Evolutionary conservation across 2,329 filamentous ascomycete species (phyloP).

Genomic region (Penicillium sp.): DNA sequence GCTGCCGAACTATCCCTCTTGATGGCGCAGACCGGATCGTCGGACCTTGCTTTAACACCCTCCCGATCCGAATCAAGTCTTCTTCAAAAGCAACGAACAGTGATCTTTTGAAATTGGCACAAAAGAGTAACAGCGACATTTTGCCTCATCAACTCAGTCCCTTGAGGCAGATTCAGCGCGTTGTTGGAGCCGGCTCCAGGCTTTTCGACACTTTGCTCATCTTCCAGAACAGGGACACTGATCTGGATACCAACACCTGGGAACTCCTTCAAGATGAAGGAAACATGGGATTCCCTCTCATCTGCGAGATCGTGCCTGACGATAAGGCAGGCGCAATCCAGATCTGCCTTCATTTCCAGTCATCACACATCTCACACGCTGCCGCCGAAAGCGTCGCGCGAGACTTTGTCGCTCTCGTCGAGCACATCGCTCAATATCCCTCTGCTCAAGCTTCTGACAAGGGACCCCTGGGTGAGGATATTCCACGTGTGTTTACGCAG

Average conservation of each 20-base stretch:
- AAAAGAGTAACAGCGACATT: constrained; percentile 62
- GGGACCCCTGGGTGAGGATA: constrained; percentile 17
- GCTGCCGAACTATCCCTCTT: constrained; percentile 69
- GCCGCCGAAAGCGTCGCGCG: constrained; percentile 27
- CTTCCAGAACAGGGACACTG: constrained; percentile 63
- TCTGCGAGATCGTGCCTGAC: constrained; percentile 71
- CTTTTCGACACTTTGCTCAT: constrained; percentile 82
- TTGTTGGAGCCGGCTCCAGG: constrained; percentile 48
- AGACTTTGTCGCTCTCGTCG: constrained; percentile 34
- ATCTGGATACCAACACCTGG: constrained; percentile 54
- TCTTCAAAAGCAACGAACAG: constrained; percentile 51
- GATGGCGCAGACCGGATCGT: constrained; percentile 70
- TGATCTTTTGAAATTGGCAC: constrained; percentile 61
- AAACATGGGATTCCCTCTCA: constrained; percentile 67
- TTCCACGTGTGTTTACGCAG: constrained; percentile 30
- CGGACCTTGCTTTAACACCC: constrained; percentile 90
- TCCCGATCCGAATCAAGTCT: constrained; percentile 68
- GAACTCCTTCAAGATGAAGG: constrained; percentile 53
- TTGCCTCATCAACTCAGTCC: constrained; percentile 74
- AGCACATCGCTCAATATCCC: constrained; percentile 37
- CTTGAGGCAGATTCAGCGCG: constrained; percentile 68
- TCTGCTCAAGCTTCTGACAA: constrained; percentile 32
- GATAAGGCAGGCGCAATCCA: constrained; percentile 53
- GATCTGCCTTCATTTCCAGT: constrained; percentile 65
- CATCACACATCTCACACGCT: constrained; percentile 22